Evolutionary conservation across 2,329 filamentous ascomycete genomes (phyloP).

Genomic region (Claviceps pazoutovae): DNA sequence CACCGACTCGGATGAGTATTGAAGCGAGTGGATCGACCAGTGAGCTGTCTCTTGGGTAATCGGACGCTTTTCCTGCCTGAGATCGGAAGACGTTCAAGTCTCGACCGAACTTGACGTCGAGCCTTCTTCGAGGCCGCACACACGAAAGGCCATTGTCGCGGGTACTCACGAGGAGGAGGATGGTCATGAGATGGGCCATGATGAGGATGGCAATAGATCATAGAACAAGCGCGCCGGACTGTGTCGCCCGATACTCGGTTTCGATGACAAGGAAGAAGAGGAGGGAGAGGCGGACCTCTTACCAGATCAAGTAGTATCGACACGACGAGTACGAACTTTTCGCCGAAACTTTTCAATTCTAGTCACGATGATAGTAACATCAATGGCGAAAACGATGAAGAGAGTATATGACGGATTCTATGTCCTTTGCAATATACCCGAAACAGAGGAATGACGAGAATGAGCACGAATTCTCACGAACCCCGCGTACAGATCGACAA

Average conservation of each 20-base stretch:
- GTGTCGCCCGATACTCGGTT: neutral
- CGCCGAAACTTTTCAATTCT: neutral
- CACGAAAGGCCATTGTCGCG: slow-evolving; percentile 13
- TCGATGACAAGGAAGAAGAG: slow-evolving; percentile 1
- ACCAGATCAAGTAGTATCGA: neutral
- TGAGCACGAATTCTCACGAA: slow-evolving; percentile 7
- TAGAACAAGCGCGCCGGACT: neutral
- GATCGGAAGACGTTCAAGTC: slow-evolving; percentile 5
- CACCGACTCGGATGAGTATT: slow-evolving; percentile 16
- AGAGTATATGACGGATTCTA: neutral
- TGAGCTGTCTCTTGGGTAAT: neutral
- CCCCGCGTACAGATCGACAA: slow-evolving; percentile 12
- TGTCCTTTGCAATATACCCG: slow-evolving; percentile 3
- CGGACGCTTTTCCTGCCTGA: slow-evolving; percentile 2
- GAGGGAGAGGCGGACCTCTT: neutral
- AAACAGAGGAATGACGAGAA: slow-evolving; percentile 6
- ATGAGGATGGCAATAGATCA: slow-evolving; percentile 8
- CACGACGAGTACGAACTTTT: neutral
- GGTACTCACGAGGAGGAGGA: slow-evolving; percentile 17
- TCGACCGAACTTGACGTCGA: neutral
- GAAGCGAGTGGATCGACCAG: slow-evolving; percentile 27
- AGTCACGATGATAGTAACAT: slow-evolving; percentile 4
- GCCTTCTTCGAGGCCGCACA: slow-evolving; percentile 9
- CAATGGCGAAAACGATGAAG: neutral
- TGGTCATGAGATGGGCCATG: slow-evolving; percentile 12